Conservation (phyloP, 768 basidiomycete species). For the Amanita jacksonii region DNA sequence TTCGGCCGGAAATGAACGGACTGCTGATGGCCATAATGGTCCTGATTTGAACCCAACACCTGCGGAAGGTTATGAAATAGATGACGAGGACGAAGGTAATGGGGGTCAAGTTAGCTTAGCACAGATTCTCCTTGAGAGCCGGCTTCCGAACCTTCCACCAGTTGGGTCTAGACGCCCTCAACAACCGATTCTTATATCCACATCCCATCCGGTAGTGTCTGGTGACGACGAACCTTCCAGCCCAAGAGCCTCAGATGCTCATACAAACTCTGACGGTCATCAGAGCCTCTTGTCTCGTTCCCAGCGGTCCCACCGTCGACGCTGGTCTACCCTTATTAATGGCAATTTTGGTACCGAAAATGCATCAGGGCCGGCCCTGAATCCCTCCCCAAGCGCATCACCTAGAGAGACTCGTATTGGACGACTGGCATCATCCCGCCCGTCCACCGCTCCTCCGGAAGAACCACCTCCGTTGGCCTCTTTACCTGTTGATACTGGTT, state of each 20-base stretch:
- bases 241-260: constrained; percentile 38
- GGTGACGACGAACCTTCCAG: constrained; percentile 38
- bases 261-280: constrained; percentile 19
- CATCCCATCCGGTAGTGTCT: constrained; percentile 27
- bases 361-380: constrained; percentile 17
- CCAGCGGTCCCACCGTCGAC: constrained; percentile 42
- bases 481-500: constrained; percentile 8
- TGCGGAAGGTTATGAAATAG: constrained; percentile 32
- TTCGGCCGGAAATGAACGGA: constrained; percentile 6
- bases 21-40: not conserved
- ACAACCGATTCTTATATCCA: constrained; percentile 53
- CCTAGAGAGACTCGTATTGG: constrained; percentile 19
- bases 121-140: constrained; percentile 70
- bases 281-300: constrained; percentile 24
- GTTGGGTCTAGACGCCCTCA: constrained; percentile 56
- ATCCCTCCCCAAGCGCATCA: constrained; percentile 18
- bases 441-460: constrained; percentile 18
- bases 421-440: constrained; percentile 29
- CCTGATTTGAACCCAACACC: constrained; percentile 23
- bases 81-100: constrained; percentile 54
- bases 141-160: constrained; percentile 66
- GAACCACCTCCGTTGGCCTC: constrained; percentile 15
- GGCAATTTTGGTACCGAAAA: not conserved
- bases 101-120: constrained; percentile 63
- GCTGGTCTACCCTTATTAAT: constrained; percentile 63